Percentiles rank a stretch among this genome's conserved stretches.
Evolutionary conservation across 2,329 filamentous ascomycete genomes (phyloP).

Genomic region (Aspergillaceae sp.): DNA sequence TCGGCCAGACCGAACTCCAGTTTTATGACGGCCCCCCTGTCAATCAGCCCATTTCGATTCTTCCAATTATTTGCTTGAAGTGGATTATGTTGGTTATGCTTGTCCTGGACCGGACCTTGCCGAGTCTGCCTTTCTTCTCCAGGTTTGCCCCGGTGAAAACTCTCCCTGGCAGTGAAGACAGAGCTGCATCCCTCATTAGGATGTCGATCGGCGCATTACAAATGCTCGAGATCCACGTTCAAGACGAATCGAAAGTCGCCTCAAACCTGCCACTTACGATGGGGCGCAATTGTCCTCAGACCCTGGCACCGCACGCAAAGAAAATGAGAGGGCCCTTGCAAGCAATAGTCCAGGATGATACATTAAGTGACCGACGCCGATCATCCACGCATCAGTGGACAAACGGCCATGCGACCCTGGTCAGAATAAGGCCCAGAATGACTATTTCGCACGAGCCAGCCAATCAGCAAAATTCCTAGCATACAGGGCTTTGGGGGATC

Average conservation of each 20-base stretch:
- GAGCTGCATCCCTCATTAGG: not conserved
- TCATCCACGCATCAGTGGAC: conserved; percentile 13
- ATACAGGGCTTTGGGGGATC: conserved; percentile 15
- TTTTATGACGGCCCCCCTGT: conserved; percentile 1
- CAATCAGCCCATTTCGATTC: conserved; percentile 9
- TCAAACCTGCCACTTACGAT: not conserved
- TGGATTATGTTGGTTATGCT: conserved; percentile 1
- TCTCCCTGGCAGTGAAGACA: not conserved
- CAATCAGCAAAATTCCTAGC: conserved; percentile 25
- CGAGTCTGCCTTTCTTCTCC: conserved; percentile 20
- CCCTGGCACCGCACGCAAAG: not conserved
- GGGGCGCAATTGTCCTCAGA: too few relatives aligned
- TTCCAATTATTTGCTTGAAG: not conserved
- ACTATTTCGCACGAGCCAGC: conserved; percentile 3
- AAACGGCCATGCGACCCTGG: conserved; percentile 18
- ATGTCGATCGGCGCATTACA: not conserved
- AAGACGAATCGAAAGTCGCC: not conserved
- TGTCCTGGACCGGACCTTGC: conserved; percentile 28
- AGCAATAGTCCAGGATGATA: conserved; percentile 1
- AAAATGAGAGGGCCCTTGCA: not conserved
- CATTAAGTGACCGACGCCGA: conserved; percentile 17
- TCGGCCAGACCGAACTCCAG: conserved; percentile 8
- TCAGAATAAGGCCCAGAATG: conserved; percentile 2
- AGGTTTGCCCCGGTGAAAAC: conserved; percentile 5
- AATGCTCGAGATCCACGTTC: not conserved